Evolutionary conservation across 169 alveolate species (phyloP), one percentile per base, ranked within the genome.

Genomic region (Plasmodium gaboni): DNA sequence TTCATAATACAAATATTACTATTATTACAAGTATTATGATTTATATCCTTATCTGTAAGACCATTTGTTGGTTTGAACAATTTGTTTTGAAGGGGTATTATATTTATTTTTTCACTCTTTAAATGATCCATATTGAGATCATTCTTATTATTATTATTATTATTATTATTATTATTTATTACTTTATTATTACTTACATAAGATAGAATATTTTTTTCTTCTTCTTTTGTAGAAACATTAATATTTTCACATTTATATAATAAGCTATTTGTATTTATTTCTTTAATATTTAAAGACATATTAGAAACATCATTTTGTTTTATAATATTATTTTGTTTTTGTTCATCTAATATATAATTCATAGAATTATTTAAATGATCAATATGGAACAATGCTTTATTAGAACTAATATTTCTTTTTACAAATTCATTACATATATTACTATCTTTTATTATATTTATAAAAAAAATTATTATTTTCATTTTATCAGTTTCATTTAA

Each of bases 391-490:
- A 32, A 4, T 32, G 44, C 4, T 4, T 32, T 32, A 32, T 32
- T 32, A 32, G 44, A 5, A 53, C 38, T 44, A 7, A 67, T 53
- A 19, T 53, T 71, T 15, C 3, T 8, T 15, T 24, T 59, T 28
- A 28, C 28, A 42, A 26, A 53, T 38, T 71, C 61, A 4, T 10
- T 50, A 10, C n/a, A 42, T 12, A 63, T 63, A 22, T 63, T 71
- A 71, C 85, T 53, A 71, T 42, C n/a, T 13, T 3, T 5, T 71
- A 71, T 71, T n/a, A 44, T 38, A 15, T 71, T 71, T 71, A 71
- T 51, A 71, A 71, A 32, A 10, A 71, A 51, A 9, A 8, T 17
- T 44, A 71, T 32, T 3, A 71, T 44, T 26, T 71, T 26, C 51
- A 71, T 71, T n/a, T 71, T 51, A 4, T 71, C 69, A n/a, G 38